A percentile compares a stretch with the other conserved stretches of the same genome.
Conservation (phyloP, 2,329 filamentous ascomycete species). For the Penicillium sp. region DNA sequence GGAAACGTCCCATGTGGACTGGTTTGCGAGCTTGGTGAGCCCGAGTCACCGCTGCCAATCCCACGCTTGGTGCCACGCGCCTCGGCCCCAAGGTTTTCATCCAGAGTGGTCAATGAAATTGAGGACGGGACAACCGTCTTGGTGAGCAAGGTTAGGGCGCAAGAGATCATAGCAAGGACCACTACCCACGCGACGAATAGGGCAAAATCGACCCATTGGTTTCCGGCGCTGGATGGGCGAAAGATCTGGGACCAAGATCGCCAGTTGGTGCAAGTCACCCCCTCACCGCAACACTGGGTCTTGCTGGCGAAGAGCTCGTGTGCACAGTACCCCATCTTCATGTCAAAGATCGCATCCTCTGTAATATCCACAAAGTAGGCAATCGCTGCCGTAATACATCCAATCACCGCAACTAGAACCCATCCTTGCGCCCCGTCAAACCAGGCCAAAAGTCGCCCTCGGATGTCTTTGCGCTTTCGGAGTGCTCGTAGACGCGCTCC, state of each 20-base stretch:
- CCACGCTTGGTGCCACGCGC: constrained; percentile 47
- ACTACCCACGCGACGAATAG: constrained; percentile 75
- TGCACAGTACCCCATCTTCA: constrained; percentile 85
- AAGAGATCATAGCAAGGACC: constrained; percentile 69
- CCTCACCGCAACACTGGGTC: constrained; percentile 63
- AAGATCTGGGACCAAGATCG: constrained; percentile 66
- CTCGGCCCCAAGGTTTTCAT: constrained; percentile 85
- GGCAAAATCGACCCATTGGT: constrained; percentile 71
- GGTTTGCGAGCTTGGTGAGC: constrained; percentile 42
- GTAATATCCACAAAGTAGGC: constrained; percentile 89
- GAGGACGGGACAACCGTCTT: constrained; percentile 92
- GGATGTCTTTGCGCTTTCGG: constrained; percentile 77
- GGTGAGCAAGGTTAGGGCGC: constrained; percentile 80
- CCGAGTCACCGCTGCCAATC: constrained; percentile 44
- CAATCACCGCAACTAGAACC: constrained; percentile 89
- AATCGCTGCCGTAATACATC: constrained; percentile 77
- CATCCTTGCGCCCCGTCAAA: constrained; percentile 92
- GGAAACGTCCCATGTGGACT: constrained; percentile 42
- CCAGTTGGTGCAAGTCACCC: constrained; percentile 61
- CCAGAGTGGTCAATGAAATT: constrained; percentile 81
- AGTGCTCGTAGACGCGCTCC: constrained; percentile 85
- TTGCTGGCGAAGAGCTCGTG: constrained; percentile 72
- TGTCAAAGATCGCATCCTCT: constrained; percentile 82
- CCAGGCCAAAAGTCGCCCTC: constrained; percentile 72
- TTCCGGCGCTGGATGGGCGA: constrained; percentile 50